Evolutionary conservation across 768 basidiomycete genomes (phyloP), one percentile per base, ranked within the genome.

Genomic region (Tulasnella sp.): DNA sequence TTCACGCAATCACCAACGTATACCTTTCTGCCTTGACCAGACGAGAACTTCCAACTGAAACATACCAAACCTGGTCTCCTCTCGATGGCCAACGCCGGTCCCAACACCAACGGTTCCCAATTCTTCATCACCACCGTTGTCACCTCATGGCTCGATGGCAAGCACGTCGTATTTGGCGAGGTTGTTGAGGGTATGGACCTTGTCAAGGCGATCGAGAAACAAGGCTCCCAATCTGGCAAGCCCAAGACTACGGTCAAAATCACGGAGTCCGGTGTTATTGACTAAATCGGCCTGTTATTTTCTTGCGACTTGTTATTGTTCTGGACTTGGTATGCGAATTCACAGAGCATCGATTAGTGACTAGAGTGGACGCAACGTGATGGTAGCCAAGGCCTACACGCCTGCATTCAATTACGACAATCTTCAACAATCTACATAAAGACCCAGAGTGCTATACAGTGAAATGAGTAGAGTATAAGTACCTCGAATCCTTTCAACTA

Each of bases 11-110:
- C 42, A 8, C 36, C 0, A 9, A 42, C 29, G n/a, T 25, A 72
- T 25, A 54, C 37, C 52, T 70, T 40, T 22, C 8, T 49, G 22
- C 49, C n/a, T 49, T 31, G 39, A 29, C 42, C 38, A 85, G 85
- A 85, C 78, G 85, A 85, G 79, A 83, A 82, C 80, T 85, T 86
- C 79, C 75, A 80, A 31, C 29, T 84, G 40, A 80, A 79, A 75
- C 85, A 86, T 79, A 79, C 82, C 80, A 83, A 82, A 72, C 80
- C 83, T 6, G 85, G 85, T 40, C 78, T 85, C 25, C 83, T 88
- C 70, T 87, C 87, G 39, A 86, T 85, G 83, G 87, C 87, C 49
- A 88, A 88, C 80, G 83, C 85, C 70, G 87, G 87, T 15, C 83
- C 85, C 14, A 82, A 87, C 80, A 85, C 87, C 73, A 88, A 88